Conservation (phyloP, 2,329 filamentous ascomycete genomes). For the Leptographium galeiforme region DNA sequence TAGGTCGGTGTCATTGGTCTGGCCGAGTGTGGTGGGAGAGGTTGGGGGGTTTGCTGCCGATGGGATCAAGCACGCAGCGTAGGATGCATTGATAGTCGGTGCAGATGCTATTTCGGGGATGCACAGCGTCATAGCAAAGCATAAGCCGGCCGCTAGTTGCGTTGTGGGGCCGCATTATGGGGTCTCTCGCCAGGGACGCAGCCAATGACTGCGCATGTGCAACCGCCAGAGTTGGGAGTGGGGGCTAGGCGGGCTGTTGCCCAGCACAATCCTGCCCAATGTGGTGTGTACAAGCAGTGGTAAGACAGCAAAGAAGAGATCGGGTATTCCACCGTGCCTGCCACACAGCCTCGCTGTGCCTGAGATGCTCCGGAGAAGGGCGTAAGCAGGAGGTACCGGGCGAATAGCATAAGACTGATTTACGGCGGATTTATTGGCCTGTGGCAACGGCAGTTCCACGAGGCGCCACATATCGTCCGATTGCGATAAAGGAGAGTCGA, state of each 20-base stretch:
- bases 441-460: too few relatives aligned
- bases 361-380: not conserved
- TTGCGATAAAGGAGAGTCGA: too few relatives aligned
- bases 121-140: not conserved
- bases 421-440: not conserved
- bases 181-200: not conserved
- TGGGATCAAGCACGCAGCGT: too few relatives aligned
- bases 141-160: not conserved
- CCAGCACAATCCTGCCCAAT: not conserved
- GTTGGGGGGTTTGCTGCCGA: too few relatives aligned
- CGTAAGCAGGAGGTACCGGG: not conserved
- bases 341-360: not conserved
- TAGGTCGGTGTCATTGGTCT: too few relatives aligned
- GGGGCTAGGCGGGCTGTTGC: not conserved
- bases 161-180: not conserved
- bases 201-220: conserved; percentile 7
- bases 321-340: not conserved
- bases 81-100: too few relatives aligned
- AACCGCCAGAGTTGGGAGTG: conserved; percentile 10
- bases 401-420: not conserved
- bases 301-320: not conserved
- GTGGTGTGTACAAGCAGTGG: not conserved
- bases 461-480: too few relatives aligned
- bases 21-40: too few relatives aligned
- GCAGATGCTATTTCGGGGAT: too few relatives aligned